phyloP scores from a whole-genome alignment of 805 yeast genomes.

The Barnettozyma californica region DNA sequence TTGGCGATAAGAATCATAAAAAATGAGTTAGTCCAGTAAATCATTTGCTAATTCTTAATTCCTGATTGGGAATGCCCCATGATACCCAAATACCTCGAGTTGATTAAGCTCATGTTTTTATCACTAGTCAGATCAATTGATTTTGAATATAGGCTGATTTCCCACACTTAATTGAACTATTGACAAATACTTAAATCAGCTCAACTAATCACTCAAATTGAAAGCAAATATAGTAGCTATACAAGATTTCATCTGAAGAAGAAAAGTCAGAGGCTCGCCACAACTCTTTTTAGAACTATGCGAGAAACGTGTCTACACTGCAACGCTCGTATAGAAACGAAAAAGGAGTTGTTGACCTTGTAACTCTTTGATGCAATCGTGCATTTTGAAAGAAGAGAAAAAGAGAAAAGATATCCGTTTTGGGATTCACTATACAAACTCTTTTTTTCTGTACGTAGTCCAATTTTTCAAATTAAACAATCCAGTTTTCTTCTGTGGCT shows the following conservation, averaged over 20 bases:
- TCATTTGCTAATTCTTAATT: neutral
- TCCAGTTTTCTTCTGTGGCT: no score
- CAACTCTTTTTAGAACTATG: no score
- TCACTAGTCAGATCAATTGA: neutral
- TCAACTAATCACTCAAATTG: neutral
- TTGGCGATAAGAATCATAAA: neutral
- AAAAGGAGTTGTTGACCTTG: no score
- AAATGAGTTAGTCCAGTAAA: neutral
- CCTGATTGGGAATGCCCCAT: neutral
- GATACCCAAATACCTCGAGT: neutral
- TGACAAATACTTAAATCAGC: neutral
- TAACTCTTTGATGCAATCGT: neutral
- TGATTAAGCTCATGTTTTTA: neutral
- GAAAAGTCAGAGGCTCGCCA: conserved; percentile 1
- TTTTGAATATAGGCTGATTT: neutral
- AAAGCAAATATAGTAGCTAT: neutral
- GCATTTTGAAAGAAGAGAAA: neutral
- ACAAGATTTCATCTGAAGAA: conserved; percentile 1
- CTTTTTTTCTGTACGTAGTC: neutral
- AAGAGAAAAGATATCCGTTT: neutral
- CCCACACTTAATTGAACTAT: neutral
- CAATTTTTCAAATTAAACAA: neutral
- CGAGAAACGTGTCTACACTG: no score
- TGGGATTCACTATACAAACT: neutral
- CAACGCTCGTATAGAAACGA: no score